Percentiles rank a stretch among this genome's conserved stretches.
These are phyloP conservation scores for Vitis amurensis DNA, from an alignment of 164 flowering plant genomes.

Conservation along the genomic window DNA sequence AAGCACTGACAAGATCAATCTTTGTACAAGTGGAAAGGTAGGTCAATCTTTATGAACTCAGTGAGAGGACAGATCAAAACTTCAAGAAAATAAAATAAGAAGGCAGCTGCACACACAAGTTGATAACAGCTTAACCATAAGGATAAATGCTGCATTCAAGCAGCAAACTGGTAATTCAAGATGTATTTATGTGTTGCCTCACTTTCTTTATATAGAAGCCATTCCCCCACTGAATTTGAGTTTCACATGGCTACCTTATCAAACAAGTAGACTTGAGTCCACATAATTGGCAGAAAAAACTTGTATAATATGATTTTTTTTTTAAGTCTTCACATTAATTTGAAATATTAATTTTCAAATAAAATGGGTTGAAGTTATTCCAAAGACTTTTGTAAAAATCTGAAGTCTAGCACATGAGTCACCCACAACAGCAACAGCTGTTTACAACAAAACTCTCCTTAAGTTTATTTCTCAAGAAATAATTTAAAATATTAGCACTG, in stretches of 20 bases:
- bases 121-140: no score
- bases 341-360: not conserved
- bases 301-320: not conserved
- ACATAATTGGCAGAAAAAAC: not conserved
- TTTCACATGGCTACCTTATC: not conserved
- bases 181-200: no score
- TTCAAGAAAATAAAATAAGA: not conserved
- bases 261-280: not conserved
- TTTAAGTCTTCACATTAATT: not conserved
- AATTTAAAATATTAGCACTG: no score
- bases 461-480: not conserved
- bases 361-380: not conserved
- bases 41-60: not conserved
- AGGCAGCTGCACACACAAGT: not conserved
- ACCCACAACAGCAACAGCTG: not conserved
- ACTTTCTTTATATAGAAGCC: no score
- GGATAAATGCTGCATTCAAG: not conserved
- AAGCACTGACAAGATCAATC: not conserved
- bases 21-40: not conserved
- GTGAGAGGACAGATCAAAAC: not conserved
- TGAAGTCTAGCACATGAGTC: not conserved
- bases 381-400: not conserved
- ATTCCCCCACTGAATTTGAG: not conserved
- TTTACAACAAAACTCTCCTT: not conserved
- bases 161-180: not conserved